A percentile compares a stretch with the other conserved stretches of the same genome.
Conservation (phyloP, 345 rosid species). For the Eucalyptus lansdowneana region DNA sequence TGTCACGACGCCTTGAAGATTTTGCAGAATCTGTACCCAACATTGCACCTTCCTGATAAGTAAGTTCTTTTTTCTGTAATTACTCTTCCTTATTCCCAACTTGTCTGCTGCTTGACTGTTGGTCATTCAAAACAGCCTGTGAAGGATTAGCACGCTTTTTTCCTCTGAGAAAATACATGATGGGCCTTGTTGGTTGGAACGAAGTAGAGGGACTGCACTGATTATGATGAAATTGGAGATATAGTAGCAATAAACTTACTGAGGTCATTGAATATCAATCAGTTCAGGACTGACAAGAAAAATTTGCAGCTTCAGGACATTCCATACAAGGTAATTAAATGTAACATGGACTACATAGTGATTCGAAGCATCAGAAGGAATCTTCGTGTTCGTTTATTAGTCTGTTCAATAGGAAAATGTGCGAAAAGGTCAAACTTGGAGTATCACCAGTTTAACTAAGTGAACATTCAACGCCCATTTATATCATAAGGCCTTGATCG, state of each 20-base stretch:
- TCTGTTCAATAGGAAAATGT: neutral
- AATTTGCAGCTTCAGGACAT: neutral
- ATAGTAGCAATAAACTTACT: neutral
- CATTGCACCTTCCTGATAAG: neutral
- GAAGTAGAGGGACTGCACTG: neutral
- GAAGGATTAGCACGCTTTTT: neutral
- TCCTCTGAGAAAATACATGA: neutral
- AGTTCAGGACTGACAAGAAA: neutral
- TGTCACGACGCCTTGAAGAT: neutral
- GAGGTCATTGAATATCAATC: neutral
- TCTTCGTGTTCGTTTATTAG: neutral
- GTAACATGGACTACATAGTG: neutral
- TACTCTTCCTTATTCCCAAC: neutral
- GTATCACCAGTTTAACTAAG: neutral
- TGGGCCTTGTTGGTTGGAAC: neutral
- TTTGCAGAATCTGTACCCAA: neutral
- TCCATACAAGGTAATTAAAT: neutral
- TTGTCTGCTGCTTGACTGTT: neutral
- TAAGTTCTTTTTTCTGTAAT: neutral
- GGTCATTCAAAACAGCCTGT: neutral
- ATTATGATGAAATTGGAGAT: neutral
- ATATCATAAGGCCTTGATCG: neutral
- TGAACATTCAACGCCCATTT: neutral
- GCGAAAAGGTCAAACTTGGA: neutral
- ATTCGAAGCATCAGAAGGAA: neutral